Base-by-base conservation (phyloP, 2,329 filamentous ascomycete species). In the Colletotrichum scovillei region DNA sequence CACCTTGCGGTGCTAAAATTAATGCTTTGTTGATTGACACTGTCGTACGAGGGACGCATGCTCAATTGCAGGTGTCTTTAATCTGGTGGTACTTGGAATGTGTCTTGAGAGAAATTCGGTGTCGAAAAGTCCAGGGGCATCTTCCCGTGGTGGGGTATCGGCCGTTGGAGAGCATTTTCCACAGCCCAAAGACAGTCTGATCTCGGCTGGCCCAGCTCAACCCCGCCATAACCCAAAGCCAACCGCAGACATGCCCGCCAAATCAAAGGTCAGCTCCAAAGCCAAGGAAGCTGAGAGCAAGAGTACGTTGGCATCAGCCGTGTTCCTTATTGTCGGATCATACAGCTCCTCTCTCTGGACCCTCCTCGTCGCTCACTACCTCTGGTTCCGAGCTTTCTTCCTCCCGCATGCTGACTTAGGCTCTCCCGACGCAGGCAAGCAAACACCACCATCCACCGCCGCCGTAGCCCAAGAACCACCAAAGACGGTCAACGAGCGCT, bases 401-500 rank as follows among this genome's bases (percentile, higher is more conserved):
- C n/a, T 66, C 64, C 59, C 56, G 73, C 19, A 26, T 32, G 56
- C 59, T 67, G 9, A 38, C 72, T 24, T 49, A 32, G 16, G 49
- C 32, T 22, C 52, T 56, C 52, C 32, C 16, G 14, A 71, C 16
- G 64, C 64, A 78, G 68, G 76, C 68, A 68, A 75, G 77, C 77
- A 81, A 56, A 75, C 81, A 64, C 80, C 83, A 69, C 4, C 32
- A 35, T 35, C 63, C 35, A 6, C 62, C 38, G 14, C 49, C n/a
- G 60, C 67, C 19, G 24, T 38, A 53, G 24, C 60, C 19, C 77
- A 80, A 38, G 74, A 80, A 5, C 78, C 80, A 28, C 82, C 84
- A 11, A 80, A 82, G 75, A 90, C 88, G 19, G 78, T 89, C 76
- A 81, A 82, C 80, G 85, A 89, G 74, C 86, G 84, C 64, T 85